Evolutionary conservation across 1,284 basidiomycete genomes (phyloP), one percentile per base, ranked within the genome.

Genomic region (Sporisorium iseilematis-ciliati): DNA sequence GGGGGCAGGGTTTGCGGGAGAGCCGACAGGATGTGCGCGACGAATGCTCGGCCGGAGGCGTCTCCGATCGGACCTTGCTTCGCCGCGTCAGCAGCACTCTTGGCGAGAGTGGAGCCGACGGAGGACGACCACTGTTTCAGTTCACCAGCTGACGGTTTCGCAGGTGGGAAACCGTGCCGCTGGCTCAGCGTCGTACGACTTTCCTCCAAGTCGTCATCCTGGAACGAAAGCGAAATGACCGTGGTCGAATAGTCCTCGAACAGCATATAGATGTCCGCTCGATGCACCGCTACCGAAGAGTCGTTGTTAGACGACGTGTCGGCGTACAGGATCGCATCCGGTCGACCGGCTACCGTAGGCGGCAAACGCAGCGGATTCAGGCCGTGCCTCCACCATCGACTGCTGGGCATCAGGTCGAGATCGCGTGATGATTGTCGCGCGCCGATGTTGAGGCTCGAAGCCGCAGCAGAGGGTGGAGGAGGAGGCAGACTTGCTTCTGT

Each of bases 61-160:
- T n/a, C n/a, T n/a, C n/a, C n/a, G n/a, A n/a, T n/a, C n/a, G n/a
- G n/a, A n/a, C n/a, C n/a, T n/a, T 91, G 90, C 42, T 92, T 75
- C 14, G 48, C 91, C 69, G 89, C 89, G 61, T 94, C 84, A 42
- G 87, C 86, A 6, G 78, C 76, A 7, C 67, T 23, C 73, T 92
- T 90, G 77, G 90, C 89, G 1, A 97, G 87, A 60, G 90, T 90
- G 1, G 91, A 89, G 14, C 95, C 95, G 11, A 93, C 89, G 31
- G 90, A 89, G 4, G 89, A 89, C 87, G 91, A 92, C 18, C 93
- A 87, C 1, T 88, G 87, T 77, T 90, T 89, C 49, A 95, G 87
- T 38, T 92, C 90, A 49, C 92, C 91, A 0, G 88, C 63, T 11
- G 59, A 33, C 23, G 80, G 77, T 49, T 74, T 75, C 29, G 77